Conservation (phyloP, 805 yeast species). For the Kazachstania psychrophila region DNA sequence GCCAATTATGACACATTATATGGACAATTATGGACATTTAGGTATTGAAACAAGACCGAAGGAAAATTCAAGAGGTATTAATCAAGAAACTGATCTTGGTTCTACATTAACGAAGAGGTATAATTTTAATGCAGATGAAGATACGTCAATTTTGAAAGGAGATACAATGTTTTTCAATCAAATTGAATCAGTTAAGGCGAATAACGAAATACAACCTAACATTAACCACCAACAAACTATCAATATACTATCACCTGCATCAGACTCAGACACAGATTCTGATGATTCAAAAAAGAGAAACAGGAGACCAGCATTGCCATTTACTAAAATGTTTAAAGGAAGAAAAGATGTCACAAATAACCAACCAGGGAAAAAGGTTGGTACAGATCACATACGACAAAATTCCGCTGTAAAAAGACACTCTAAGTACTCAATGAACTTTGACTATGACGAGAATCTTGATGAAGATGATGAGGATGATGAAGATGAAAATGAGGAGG, state of each 20-base stretch:
- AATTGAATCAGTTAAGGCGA: not conserved
- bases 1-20: constrained; percentile 19
- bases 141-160: not conserved
- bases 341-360: constrained; percentile 8
- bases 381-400: not conserved
- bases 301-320: constrained; percentile 14
- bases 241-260: constrained; percentile 2
- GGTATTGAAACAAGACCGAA: constrained; percentile 3
- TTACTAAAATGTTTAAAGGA: constrained; percentile 21
- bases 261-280: constrained; percentile 2
- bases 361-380: not conserved
- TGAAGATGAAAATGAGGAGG: constrained; percentile 25
- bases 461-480: constrained; percentile 30
- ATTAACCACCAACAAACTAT: not conserved
- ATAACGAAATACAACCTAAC: not conserved
- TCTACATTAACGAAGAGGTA: constrained; percentile 3
- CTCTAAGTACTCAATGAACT: constrained; percentile 19
- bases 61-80: not conserved
- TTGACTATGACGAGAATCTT: constrained; percentile 25
- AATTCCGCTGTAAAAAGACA: not conserved
- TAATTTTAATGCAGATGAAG: not conserved
- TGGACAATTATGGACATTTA: constrained; percentile 12
- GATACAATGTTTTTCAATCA: constrained; percentile 2
- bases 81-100: constrained; percentile 1
- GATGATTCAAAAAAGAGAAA: constrained; percentile 9